Base-by-base conservation (phyloP, 768 basidiomycete species). In the Candolleomyces efflorescens region DNA sequence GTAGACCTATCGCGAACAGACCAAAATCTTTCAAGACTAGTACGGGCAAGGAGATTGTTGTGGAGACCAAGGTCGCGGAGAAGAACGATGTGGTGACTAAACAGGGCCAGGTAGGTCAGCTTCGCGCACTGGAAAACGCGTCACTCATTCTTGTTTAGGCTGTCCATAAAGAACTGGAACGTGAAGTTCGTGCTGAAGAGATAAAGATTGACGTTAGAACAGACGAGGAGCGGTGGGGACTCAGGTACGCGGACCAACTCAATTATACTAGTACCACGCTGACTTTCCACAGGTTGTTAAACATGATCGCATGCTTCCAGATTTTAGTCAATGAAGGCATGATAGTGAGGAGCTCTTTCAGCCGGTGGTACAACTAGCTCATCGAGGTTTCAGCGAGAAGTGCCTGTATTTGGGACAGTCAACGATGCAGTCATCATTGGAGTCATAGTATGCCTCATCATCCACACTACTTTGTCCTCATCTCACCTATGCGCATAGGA, bases 381-480 rank as follows among this genome's bases (percentile, higher is more conserved):
- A 56, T 46, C 37, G 54, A 5, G 41, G 38, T 39, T 43, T 39
- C 56, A 92, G 87, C 84, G 93, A 7, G 94, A 96, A 71, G 77
- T 94, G 53, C 91, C 90, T 3, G 86, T 95, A 2, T 90, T 94
- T 60, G 89, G 90, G 0, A 77, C 91, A 55, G 68, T 92, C 3
- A 78, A 88, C 23, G 81, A 72, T 23, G 75, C 85, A 54, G 72
- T 89, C 20, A 78, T 95, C 15, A 67, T 83, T 23, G 94, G 94
- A 1, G 75, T 92, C 32, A 89, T 95, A 43, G 94, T 90, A 67
- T 58, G 79, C 56, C 7, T 12, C 18, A 39, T 18, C 27, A 11
- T 45, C 46, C 32, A 13, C 12, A 12, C 24, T 6, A 46, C 26
- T 37, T 47, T 50, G 43, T 51, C 3, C 2, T 15, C 5, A n/a